Percentiles rank a stretch among this genome's conserved stretches.
These are phyloP conservation scores for Rutidosis leptorrhynchoides DNA, from an alignment of 129 eudicot species.

Conservation along the genomic window DNA sequence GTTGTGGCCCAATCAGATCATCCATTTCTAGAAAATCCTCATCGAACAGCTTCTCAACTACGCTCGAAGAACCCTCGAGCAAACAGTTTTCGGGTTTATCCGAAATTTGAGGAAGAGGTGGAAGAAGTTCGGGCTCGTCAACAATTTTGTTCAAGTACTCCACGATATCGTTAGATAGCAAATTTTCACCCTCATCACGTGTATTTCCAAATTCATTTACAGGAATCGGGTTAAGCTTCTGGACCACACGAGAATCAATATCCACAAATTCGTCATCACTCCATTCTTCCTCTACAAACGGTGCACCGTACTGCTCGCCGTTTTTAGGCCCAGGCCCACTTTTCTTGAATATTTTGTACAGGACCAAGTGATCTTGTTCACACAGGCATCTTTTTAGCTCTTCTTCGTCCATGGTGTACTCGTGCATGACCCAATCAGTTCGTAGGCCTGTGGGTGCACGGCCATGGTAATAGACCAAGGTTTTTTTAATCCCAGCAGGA, in stretches of 20 bases:
- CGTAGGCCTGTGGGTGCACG: conserved; percentile 85
- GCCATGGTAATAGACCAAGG: conserved; percentile 73
- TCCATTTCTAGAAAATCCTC: conserved; percentile 75
- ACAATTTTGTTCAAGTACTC: conserved; percentile 44
- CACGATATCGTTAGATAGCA: conserved; percentile 37
- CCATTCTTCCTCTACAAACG: conserved; percentile 91
- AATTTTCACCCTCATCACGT: conserved; percentile 17
- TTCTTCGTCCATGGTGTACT: conserved; percentile 76
- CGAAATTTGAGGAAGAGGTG: conserved; percentile 24
- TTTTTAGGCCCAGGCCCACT: conserved; percentile 95
- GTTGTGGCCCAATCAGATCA: conserved; percentile 63
- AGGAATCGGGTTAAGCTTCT: conserved; percentile 25
- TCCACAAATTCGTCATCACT: conserved; percentile 48
- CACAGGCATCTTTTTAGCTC: conserved; percentile 70
- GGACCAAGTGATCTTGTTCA: conserved; percentile 53
- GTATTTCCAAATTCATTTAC: conserved; percentile 10
- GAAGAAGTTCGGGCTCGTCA: conserved; percentile 36
- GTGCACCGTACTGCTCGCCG: conserved; percentile 94
- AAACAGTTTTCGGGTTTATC: conserved; percentile 28
- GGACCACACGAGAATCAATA: conserved; percentile 24
- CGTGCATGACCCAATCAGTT: conserved; percentile 98
- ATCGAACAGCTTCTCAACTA: conserved; percentile 16
- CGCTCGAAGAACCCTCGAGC: conserved; percentile 18
- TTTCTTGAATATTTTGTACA: conserved; percentile 77
- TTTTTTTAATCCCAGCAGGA: conserved; percentile 71